Conservation (phyloP, 768 basidiomycete genomes). For the Tricholoma sp. region DNA sequence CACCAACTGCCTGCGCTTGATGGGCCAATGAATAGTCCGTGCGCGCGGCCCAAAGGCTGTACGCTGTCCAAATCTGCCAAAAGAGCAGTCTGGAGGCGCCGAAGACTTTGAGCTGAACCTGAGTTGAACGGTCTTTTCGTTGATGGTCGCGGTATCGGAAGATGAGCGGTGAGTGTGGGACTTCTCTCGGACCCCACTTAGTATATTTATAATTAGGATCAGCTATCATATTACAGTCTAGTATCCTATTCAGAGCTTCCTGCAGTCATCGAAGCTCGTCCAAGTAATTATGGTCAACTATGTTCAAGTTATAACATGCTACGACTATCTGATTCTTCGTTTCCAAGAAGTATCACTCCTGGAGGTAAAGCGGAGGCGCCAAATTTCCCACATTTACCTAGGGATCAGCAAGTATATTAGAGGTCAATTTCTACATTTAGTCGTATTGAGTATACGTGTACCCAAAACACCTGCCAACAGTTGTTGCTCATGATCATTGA, state of each 20-base stretch:
- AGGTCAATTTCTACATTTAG: background rate
- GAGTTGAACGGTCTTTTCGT: background rate
- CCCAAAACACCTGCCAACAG: background rate
- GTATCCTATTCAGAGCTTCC: background rate
- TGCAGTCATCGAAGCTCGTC: background rate
- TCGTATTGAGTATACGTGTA: background rate
- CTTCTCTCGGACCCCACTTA: background rate
- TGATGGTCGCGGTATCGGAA: constrained; percentile 1
- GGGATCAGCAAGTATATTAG: background rate
- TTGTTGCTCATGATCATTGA: background rate
- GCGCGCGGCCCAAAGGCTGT: background rate
- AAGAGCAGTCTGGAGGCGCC: background rate
- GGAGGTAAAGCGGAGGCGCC: background rate
- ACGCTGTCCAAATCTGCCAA: background rate
- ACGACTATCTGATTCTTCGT: background rate
- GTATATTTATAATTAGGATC: background rate
- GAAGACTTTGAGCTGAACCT: background rate
- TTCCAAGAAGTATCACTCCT: background rate
- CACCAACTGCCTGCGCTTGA: background rate
- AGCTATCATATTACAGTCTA: background rate
- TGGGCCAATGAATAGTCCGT: constrained; percentile 3
- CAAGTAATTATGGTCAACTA: too few species aligned
- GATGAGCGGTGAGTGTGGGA: constrained; percentile 5
- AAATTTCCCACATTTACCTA: too few species aligned
- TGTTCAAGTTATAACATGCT: too few species aligned